These are phyloP conservation scores for Vanderwaltozyma polyspora DNA, from an alignment of 805 yeast species.

Conservation along the genomic window DNA sequence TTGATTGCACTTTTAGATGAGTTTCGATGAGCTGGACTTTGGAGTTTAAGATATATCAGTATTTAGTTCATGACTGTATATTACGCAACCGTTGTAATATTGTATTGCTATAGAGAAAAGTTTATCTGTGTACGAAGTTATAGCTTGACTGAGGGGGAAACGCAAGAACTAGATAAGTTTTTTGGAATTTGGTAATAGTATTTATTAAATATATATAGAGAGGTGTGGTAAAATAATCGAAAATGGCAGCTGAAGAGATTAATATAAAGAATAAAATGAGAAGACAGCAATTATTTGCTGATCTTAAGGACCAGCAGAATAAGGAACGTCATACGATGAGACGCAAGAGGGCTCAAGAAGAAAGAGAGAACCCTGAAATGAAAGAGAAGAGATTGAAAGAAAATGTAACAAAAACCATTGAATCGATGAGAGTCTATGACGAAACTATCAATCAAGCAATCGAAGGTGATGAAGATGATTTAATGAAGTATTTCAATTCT, in stretches of 20 bases:
- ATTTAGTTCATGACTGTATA: too few species aligned
- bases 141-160: too few species aligned
- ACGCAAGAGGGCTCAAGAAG: constrained; percentile 78
- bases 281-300: constrained; percentile 68
- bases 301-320: constrained; percentile 60
- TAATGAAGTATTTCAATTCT: constrained; percentile 29
- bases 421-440: constrained; percentile 72
- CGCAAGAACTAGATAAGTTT: too few species aligned
- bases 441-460: constrained; percentile 53
- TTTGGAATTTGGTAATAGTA: too few species aligned
- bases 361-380: constrained; percentile 69
- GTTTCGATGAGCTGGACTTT: too few species aligned
- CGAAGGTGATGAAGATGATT: constrained; percentile 30
- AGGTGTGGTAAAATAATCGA: too few species aligned
- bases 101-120: too few species aligned
- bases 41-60: too few species aligned
- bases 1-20: too few species aligned
- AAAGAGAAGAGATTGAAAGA: constrained; percentile 67
- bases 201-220: too few species aligned
- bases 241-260: constrained; percentile 30
- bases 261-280: constrained; percentile 65
- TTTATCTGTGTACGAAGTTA: too few species aligned
- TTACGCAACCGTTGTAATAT: too few species aligned
- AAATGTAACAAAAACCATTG: constrained; percentile 76
- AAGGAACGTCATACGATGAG: constrained; percentile 70